Evolutionary conservation across 2,329 filamentous ascomycete genomes (phyloP).

Genomic region (Ophiostoma ulmi): DNA sequence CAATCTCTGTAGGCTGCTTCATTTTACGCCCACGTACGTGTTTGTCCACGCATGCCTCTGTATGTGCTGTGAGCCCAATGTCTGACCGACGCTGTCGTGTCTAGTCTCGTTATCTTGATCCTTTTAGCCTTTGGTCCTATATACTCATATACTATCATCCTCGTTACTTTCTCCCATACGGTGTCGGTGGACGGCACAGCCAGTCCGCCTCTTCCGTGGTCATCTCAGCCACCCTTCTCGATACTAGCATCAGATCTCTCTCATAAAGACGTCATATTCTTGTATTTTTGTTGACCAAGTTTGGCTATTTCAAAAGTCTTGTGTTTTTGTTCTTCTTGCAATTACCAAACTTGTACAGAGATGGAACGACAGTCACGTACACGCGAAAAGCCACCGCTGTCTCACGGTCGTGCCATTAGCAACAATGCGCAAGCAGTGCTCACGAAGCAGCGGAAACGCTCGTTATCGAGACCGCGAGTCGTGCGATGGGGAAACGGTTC

Average conservation of each 20-base stretch:
- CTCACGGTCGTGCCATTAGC: neutral
- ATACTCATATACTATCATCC: neutral
- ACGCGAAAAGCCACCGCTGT: neutral
- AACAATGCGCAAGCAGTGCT: neutral
- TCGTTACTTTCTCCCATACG: neutral
- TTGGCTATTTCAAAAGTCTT: neutral
- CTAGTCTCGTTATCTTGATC: neutral
- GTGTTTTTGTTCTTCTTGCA: too few species aligned
- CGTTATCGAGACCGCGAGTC: neutral
- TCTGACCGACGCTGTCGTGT: neutral
- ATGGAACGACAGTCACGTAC: neutral
- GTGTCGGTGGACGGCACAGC: conserved; percentile 1
- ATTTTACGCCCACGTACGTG: neutral
- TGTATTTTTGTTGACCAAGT: neutral
- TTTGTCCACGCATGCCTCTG: neutral
- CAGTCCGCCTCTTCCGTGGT: neutral
- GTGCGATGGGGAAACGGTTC: neutral
- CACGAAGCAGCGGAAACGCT: neutral
- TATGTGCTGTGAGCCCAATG: conserved; percentile 8
- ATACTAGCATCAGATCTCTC: neutral
- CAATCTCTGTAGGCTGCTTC: neutral
- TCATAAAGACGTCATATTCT: neutral
- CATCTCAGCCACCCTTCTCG: neutral
- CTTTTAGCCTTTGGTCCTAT: neutral
- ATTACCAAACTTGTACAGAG: neutral